These are phyloP conservation scores for Plasmodium gallinaceum DNA, from an alignment of 169 alveolate species.

Conservation along the genomic window DNA sequence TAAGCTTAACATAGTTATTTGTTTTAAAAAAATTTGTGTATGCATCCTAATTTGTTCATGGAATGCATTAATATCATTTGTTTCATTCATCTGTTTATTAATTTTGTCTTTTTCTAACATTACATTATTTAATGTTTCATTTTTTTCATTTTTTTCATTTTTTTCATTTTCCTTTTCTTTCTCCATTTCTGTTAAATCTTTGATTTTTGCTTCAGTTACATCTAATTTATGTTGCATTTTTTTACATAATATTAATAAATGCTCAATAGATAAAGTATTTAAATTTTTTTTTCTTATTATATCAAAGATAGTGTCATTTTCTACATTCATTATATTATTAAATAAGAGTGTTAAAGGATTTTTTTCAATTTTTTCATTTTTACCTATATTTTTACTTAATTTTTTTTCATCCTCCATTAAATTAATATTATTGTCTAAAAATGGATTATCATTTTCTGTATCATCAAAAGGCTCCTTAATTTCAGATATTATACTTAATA, in stretches of 20 bases:
- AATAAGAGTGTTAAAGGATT: constrained; percentile 15
- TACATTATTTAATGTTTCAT: background rate
- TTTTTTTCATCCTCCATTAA: constrained; percentile 1
- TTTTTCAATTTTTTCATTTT: constrained; percentile 6
- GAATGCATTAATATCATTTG: constrained; percentile 11
- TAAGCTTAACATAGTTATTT: constrained; percentile 54
- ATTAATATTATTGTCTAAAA: constrained; percentile 6
- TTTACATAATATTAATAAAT: constrained; percentile 38
- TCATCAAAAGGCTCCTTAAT: constrained; percentile 75
- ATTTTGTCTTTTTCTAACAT: background rate
- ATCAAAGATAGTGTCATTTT: constrained; percentile 53
- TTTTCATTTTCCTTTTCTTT: constrained; percentile 11
- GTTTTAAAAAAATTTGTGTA: constrained; percentile 58
- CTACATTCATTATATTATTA: constrained; percentile 57
- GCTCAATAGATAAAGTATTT: constrained; percentile 48
- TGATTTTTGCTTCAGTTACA: constrained; percentile 66
- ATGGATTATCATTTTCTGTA: constrained; percentile 24
- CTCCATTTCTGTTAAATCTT: constrained; percentile 64
- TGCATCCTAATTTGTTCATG: constrained; percentile 54
- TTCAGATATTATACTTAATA: constrained; percentile 54
- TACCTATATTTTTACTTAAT: background rate
- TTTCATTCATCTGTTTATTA: background rate
- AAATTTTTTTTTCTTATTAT: constrained; percentile 62
- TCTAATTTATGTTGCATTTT: constrained; percentile 75
- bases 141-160: no score